These are phyloP conservation scores for Sporodiniella umbellata DNA, from an alignment of 371 early-diverging fungal species.

Conservation along the genomic window DNA sequence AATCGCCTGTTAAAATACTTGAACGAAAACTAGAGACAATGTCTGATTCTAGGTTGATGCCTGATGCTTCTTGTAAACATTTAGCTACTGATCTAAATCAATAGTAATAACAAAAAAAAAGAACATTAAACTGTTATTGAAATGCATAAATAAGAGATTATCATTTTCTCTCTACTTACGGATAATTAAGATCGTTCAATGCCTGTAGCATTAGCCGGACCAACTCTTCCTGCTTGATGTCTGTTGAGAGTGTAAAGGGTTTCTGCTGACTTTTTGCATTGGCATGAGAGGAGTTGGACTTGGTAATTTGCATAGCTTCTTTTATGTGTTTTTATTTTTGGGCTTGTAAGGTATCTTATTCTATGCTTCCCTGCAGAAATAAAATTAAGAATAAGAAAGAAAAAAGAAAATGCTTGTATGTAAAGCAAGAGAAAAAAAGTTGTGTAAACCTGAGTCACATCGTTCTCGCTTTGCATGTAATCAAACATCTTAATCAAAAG, in stretches of 20 bases:
- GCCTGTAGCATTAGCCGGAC: slow-evolving; percentile 85
- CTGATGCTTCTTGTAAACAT: slow-evolving; percentile 71
- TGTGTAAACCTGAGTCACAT: too few relatives aligned
- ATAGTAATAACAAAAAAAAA: not conserved
- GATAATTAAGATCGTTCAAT: slow-evolving; percentile 79
- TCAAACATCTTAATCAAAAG: too few relatives aligned
- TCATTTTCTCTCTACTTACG: slow-evolving; percentile 37
- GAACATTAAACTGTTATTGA: too few relatives aligned
- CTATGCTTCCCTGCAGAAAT: too few relatives aligned
- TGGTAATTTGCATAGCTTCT: slow-evolving; percentile 26
- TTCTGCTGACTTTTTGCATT: not conserved
- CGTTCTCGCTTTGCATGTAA: too few relatives aligned
- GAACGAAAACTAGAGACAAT: slow-evolving; percentile 58
- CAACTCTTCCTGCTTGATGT: slow-evolving; percentile 63
- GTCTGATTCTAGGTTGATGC: slow-evolving; percentile 62
- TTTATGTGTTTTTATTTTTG: not conserved
- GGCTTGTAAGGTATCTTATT: too few relatives aligned
- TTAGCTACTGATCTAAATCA: slow-evolving; percentile 54
- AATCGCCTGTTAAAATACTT: slow-evolving; percentile 70
- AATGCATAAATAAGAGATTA: not conserved
- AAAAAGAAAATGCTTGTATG: not conserved
- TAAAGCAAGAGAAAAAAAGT: too few relatives aligned
- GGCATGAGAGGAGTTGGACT: not conserved
- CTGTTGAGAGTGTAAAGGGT: not conserved
- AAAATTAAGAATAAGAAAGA: too few relatives aligned